A percentile compares a stretch with the other conserved stretches of the same genome.
These are phyloP conservation scores for Grigorovia jiainica DNA, from an alignment of 805 yeast genomes.

Conservation along the genomic window DNA sequence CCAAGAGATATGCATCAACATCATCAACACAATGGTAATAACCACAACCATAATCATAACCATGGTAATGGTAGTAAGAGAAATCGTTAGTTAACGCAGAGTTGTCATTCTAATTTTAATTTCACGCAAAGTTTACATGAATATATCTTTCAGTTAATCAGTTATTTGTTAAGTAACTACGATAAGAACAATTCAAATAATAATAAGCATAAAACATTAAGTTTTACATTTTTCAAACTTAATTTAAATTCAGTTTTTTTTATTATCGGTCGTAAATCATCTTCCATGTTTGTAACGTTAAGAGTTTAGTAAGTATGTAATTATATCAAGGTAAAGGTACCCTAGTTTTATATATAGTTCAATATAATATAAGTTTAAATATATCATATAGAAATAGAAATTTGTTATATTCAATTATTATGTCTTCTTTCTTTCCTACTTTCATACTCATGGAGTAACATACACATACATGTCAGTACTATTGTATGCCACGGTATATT, in stretches of 20 bases:
- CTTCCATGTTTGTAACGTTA: no score
- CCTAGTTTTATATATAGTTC: background rate
- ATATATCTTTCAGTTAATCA: no score
- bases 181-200: no score
- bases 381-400: background rate
- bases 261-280: no score
- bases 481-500: conserved; percentile 22
- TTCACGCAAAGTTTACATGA: no score
- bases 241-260: no score
- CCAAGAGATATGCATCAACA: conserved; percentile 7
- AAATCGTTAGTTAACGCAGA: conserved; percentile 10
- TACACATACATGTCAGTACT: conserved; percentile 26
- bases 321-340: no score
- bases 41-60: conserved; percentile 6
- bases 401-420: background rate
- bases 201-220: no score
- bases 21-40: conserved; percentile 4
- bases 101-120: no score
- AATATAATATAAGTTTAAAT: background rate
- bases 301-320: no score
- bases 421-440: conserved; percentile 25
- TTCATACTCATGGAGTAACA: conserved; percentile 26
- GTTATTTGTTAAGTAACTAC: no score
- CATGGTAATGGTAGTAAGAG: conserved; percentile 9
- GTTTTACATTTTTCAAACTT: no score